Percentiles rank a stretch among this genome's conserved stretches.
Evolutionary conservation across 2,329 filamentous ascomycete genomes (phyloP).

Genomic region (Leptographium radiaticola): DNA sequence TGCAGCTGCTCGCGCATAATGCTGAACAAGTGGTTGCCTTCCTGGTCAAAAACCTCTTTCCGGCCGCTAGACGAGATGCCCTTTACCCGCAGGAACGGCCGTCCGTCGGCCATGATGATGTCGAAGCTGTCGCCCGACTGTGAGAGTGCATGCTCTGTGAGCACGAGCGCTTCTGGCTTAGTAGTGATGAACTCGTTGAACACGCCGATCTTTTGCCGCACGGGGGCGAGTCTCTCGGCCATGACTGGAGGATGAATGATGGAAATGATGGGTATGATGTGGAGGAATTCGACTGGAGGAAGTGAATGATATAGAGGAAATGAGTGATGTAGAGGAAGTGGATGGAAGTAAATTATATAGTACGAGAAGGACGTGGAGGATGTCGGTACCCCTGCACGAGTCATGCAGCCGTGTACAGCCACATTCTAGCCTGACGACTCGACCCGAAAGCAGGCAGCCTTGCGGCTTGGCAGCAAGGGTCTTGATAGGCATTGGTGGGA

Average conservation of each 20-base stretch:
- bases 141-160: constrained; percentile 50
- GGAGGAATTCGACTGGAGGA: too few relatives aligned
- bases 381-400: too few relatives aligned
- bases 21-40: constrained; percentile 42
- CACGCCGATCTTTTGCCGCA: constrained; percentile 8
- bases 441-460: too few relatives aligned
- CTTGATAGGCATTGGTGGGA: too few relatives aligned
- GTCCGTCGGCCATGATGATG: constrained; percentile 40
- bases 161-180: constrained; percentile 32
- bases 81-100: constrained; percentile 40
- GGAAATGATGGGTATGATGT: neutral
- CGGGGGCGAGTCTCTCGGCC: constrained; percentile 4
- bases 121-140: constrained; percentile 52
- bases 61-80: constrained; percentile 40
- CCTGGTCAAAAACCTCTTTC: constrained; percentile 42
- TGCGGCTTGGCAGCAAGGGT: too few relatives aligned
- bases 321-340: too few relatives aligned
- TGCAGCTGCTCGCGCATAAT: constrained; percentile 39
- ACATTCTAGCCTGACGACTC: too few relatives aligned
- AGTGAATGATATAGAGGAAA: too few relatives aligned
- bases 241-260: neutral
- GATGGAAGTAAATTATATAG: too few relatives aligned
- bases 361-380: too few relatives aligned
- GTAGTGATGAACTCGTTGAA: constrained; percentile 7
- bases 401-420: too few relatives aligned